phyloP scores from a whole-genome alignment of 345 rosid genomes.

The Gossypium ekmanianum region DNA sequence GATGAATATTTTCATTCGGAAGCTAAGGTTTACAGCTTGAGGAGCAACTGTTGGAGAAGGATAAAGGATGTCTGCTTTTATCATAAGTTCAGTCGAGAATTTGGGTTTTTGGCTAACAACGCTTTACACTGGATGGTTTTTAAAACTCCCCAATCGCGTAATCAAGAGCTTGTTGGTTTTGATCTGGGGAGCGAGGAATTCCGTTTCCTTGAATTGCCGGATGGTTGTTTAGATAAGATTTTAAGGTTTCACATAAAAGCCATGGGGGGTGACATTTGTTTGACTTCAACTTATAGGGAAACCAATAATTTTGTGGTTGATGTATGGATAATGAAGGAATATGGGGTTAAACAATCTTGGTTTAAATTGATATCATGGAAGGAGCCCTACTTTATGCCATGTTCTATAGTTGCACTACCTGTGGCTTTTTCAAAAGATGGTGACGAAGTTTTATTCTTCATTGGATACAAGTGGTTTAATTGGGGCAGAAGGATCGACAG shows the following conservation, averaged over 20 bases:
- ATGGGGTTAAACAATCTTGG: not conserved
- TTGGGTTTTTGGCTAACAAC: slow-evolving; percentile 34
- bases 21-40: slow-evolving; percentile 37
- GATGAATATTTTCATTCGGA: slow-evolving; percentile 22
- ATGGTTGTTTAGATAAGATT: not conserved
- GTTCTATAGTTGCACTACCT: not conserved
- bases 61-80: slow-evolving; percentile 28
- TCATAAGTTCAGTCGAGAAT: slow-evolving; percentile 24
- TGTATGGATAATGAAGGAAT: slow-evolving; percentile 12
- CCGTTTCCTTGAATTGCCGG: slow-evolving; percentile 25
- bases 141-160: slow-evolving; percentile 24
- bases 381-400: too few species aligned
- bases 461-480: not conserved
- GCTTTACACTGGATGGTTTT: slow-evolving; percentile 40
- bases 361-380: not conserved
- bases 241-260: slow-evolving; percentile 27
- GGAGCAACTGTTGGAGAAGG: slow-evolving; percentile 34
- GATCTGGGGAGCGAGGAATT: slow-evolving; percentile 3
- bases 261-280: slow-evolving; percentile 26
- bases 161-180: slow-evolving; percentile 18
- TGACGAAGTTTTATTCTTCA: not conserved
- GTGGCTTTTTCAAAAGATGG: slow-evolving; percentile 2
- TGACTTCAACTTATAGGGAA: slow-evolving; percentile 13
- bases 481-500: too few species aligned
- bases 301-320: not conserved